Percentiles rank a stretch among this genome's conserved stretches.
These are phyloP conservation scores for Solanum hybrid DNA, from an alignment of 305 asterid genomes.

Conservation along the genomic window DNA sequence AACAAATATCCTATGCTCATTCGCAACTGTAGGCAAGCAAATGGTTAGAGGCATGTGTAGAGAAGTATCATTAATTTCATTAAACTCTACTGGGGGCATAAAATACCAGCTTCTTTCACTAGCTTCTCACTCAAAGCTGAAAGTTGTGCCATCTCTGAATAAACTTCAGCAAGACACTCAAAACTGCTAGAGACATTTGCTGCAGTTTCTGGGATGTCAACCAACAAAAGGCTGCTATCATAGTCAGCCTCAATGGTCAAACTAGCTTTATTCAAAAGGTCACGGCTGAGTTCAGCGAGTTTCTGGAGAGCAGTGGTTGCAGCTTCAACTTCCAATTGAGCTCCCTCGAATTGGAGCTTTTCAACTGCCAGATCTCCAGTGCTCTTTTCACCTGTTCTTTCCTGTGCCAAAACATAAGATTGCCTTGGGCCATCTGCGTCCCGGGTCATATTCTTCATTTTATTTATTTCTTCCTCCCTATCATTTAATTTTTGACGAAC, in stretches of 20 bases:
- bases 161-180: conserved; percentile 33
- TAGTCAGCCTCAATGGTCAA: conserved; percentile 28
- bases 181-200: background rate
- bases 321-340: conserved; percentile 72
- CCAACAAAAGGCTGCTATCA: conserved; percentile 5
- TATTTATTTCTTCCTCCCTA: conserved; percentile 50
- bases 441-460: conserved; percentile 33
- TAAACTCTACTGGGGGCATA: conserved; percentile 7
- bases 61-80: conserved; percentile 10
- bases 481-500: conserved; percentile 35
- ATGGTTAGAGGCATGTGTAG: conserved; percentile 18
- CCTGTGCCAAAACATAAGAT: conserved; percentile 49
- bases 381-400: conserved; percentile 43
- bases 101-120: conserved; percentile 42
- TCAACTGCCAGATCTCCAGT: conserved; percentile 57
- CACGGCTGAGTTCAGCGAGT: conserved; percentile 58
- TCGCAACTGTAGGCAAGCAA: conserved; percentile 8
- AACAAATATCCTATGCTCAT: conserved; percentile 2
- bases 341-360: conserved; percentile 64
- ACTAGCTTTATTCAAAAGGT: conserved; percentile 39
- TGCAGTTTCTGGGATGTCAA: conserved; percentile 9
- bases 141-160: conserved; percentile 52
- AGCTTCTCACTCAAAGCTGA: conserved; percentile 56
- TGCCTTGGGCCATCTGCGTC: conserved; percentile 39
- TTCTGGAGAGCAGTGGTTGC: conserved; percentile 59